Base-by-base conservation (phyloP, 176 grass and related monocot species). In the Aegilops speltoides region DNA sequence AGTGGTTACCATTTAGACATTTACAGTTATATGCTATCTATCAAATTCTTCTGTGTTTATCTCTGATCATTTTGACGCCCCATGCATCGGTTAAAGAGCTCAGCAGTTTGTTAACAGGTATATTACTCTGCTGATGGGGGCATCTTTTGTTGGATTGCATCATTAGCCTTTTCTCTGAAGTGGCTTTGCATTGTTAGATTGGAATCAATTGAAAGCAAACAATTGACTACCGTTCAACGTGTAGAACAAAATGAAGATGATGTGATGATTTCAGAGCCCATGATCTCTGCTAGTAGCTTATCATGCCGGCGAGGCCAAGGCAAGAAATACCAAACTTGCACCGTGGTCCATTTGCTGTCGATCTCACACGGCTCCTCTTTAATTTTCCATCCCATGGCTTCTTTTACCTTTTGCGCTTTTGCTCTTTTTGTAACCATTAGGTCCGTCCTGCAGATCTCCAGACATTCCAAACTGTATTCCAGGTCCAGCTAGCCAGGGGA, bases 251-350 rank as follows among this genome's bases (percentile, higher is more conserved):
- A 67, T 54, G 80, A 43, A 37, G 38, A 8, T 76, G 61, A 48
- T 19, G 73, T 9, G 73, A 52, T n/a, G 72, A 50, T 54, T 54
- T 69, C 28, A 24, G 11, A 82, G 17, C 79, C 25, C 40, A 24
- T 20, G 19, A 59, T 23, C 45, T 6, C 38, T 46, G n/a, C 68
- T 70, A 40, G 68, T 70, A 40, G 68, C 34, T 40, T 71, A 23
- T 48, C 33, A 77, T 78, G 61, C 87, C 69, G 88, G 77, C 63
- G 67, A 84, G 75, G 71, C 72, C 82, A 82, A 45, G 50, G 17
- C 82, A 78, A 89, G 83, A 95, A 95, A 95, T 97, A 93, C 90
- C 84, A 97, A 91, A 94, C 95, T 92, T 94, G 84, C 81, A 76
- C 45, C 83, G 79, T 68, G 89, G 89, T 91, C 92, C 84, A 84